Base-by-base conservation (phyloP, 805 yeast species). In the Candida khao-thaluensis region DNA sequence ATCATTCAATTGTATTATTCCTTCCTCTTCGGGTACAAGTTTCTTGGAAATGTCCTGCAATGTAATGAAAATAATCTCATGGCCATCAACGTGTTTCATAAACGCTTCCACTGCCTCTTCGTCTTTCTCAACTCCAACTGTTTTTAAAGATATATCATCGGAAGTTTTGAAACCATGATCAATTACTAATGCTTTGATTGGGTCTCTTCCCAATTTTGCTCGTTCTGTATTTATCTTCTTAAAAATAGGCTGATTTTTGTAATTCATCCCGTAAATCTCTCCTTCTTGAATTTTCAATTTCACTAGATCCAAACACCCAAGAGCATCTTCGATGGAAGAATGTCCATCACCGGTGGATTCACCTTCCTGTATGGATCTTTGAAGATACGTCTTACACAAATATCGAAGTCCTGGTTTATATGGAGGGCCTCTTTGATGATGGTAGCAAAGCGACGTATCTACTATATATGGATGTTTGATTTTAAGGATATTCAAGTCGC, bases 391-490 rank as follows among this genome's bases (percentile, higher is more conserved):
- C 8, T 69, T 61, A 2, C 89, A 71, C n/a, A 93, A 66, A 68
- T 81, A 81, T 54, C 75, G 81, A 43, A 91, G 69, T 0, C 95
- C 76, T 2, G 96, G 91, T 53, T 81, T 85, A 45, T 72, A 72
- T 0, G 95, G 95, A 0, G 82, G 82, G 0, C 97, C 97, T 23
- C 85, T 71, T n/a, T 77, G 74, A 56, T 89, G 96, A 38, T 88
- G 88, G 60, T 67, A 85, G 8, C 82, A 65, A 1, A 85, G 49
- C 0, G 96, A 71, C 0, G 98, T 91, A 60, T 91, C 99, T 10
- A 91, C 77, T 17, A 90, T 71, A 11, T 62, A 68, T 2, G 85
- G 82, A 56, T 91, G 98, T 34, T 80, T 71, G 11, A 93, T 50
- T 49, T 74, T 73, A 54, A 93, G 60, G 2, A 81, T 95, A 8